Evolutionary conservation across 441 rosid species (phyloP), one percentile per base, ranked within the genome.

Genomic region (Populus trichocarpa): DNA sequence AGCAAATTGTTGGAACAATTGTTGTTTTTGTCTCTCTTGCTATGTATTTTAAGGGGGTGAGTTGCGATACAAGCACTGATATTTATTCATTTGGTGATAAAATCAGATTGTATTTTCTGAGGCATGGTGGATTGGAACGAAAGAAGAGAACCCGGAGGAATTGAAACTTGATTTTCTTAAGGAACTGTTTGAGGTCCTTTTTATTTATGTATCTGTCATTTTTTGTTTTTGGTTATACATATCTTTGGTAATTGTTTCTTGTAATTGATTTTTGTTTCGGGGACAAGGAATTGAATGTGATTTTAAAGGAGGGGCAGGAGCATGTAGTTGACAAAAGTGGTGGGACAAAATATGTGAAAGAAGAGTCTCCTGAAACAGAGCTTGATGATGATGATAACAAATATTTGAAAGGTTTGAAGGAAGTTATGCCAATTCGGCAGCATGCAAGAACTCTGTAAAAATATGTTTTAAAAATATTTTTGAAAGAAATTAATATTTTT

Each of bases 101-200:
- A 67, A 26, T 71, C 83, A 93, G 99, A 87, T 96, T 89, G 96
- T 91, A 64, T 96, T 93, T 85, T 89, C 99, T 76, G 97, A 96
- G 69, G 94, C 90, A 73, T 92, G 98, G 97, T 96, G 97, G 99
- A 90, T 96, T 84, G 99, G 99, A 53, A 92, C 84, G 35, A 87
- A 89, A 83, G 97, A 92, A 33, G 94, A 96, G 25, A 96, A 93
- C 75, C 98, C 94, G 0, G 92, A 90, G 35, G 98, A 96, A 88
- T 86, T 81, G 1, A 86, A 83, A 2, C 94, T 96, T 70, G 92
- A 91, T 40, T 92, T 96, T 79, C 98, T 97, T 46, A 82, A 90
- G 81, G 95, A 91, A 75, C 61, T 93, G 36, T 70, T 80, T 83
- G 86, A 89, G 99, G 98, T 91, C 72, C 70, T 70, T 84, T 76